These are phyloP conservation scores for Royoungia palumana DNA, from an alignment of 768 basidiomycete genomes.

Conservation along the genomic window DNA sequence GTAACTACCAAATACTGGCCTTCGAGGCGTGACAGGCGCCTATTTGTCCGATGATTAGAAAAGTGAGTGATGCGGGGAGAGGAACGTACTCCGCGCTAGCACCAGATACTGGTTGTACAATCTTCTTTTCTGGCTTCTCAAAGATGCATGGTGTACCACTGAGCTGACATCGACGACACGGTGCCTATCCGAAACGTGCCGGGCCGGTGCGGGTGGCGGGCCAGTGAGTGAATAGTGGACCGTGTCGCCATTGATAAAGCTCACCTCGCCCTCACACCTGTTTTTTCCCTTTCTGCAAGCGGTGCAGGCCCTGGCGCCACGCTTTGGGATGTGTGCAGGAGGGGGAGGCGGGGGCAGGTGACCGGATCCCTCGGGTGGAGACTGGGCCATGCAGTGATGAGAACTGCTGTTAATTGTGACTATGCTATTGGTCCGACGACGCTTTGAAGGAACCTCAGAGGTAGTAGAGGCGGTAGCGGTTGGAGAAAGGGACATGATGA, in stretches of 20 bases:
- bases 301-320: conserved; percentile 86
- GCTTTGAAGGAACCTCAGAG: conserved; percentile 54
- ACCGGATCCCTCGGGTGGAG: conserved; percentile 33
- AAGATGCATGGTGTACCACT: conserved; percentile 80
- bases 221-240: conserved; percentile 52
- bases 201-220: conserved; percentile 73
- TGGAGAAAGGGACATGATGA: conserved; percentile 65
- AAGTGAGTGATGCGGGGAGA: too few relatives aligned
- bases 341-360: conserved; percentile 28
- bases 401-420: conserved; percentile 10
- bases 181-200: conserved; percentile 63
- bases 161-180: conserved; percentile 85
- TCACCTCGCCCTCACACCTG: conserved; percentile 88
- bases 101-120: conserved; percentile 51
- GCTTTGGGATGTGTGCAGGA: conserved; percentile 74
- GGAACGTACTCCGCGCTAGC: conserved; percentile 72
- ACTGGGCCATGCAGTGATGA: conserved; percentile 33
- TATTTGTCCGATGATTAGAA: conserved; percentile 33
- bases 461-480: conserved; percentile 53
- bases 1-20: conserved; percentile 72
- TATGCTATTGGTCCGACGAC: conserved; percentile 47
- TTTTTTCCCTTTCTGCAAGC: conserved; percentile 91
- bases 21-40: conserved; percentile 80
- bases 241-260: conserved; percentile 35
- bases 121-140: conserved; percentile 91